Conservation (phyloP, 352 stramenopile species). For the Globisporangium nagaii region DNA sequence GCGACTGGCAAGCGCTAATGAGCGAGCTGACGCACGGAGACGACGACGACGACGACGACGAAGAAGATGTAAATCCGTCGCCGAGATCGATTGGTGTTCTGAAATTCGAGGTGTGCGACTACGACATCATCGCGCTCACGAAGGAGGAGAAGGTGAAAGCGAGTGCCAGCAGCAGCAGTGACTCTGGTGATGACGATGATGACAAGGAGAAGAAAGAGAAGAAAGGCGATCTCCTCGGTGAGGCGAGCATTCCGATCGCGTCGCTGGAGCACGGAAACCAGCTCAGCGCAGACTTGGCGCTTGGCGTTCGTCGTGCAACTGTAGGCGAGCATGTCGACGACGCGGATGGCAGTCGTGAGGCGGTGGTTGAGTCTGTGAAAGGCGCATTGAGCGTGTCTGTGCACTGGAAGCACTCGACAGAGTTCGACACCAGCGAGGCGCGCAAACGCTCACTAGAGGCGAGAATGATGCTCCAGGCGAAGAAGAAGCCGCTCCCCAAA, state of each 20-base stretch:
- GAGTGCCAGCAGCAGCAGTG: neutral
- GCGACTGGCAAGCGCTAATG: conserved; percentile 1
- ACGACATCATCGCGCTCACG: conserved; percentile 23
- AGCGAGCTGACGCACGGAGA: conserved; percentile 10
- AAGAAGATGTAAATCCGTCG: neutral
- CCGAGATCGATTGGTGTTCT: neutral
- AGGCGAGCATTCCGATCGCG: conserved; percentile 30
- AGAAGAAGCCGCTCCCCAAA: conserved; percentile 18
- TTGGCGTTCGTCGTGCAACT: conserved; percentile 20
- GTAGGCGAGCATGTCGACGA: too few relatives aligned
- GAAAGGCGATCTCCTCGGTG: conserved; percentile 39
- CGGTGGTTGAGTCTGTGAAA: conserved; percentile 21
- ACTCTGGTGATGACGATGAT: too few relatives aligned
- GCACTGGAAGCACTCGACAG: conserved; percentile 42
- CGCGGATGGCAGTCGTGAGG: conserved; percentile 7
- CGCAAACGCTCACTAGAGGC: neutral
- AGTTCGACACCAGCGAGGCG: neutral
- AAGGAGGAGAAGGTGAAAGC: conserved; percentile 2
- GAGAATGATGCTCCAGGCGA: conserved; percentile 1
- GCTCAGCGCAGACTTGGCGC: conserved; percentile 31
- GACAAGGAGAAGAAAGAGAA: neutral
- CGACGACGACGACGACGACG: conserved; percentile 1
- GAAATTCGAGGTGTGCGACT: conserved; percentile 28
- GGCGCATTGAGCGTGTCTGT: conserved; percentile 45
- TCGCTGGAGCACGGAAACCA: conserved; percentile 35